Evolutionary conservation across 371 early-diverging fungal genomes (phyloP), one percentile per base, ranked within the genome.

Genomic region (Capillidium rhysosporum): DNA sequence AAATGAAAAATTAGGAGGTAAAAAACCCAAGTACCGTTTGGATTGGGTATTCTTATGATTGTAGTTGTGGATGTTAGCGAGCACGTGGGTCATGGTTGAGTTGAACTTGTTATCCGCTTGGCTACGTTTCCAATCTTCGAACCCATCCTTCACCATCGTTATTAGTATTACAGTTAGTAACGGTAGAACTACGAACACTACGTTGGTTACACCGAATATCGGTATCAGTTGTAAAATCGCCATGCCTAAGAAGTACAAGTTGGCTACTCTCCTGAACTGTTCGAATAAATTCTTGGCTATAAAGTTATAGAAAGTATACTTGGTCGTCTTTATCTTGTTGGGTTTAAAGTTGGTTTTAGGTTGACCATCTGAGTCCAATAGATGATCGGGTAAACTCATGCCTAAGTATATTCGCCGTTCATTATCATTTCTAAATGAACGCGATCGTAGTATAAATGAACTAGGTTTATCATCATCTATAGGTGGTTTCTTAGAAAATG

Each of bases 101-200:
- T 98, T 98, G 47, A 85, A 83, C 46, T 75, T 72, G 8, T 76
- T 70, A 64, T 99, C 99, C 1, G 86, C 73, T 54, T 81, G 71
- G 62, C 93, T 94, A 23, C 98, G 79, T 56, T 86, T 83, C 62
- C 80, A 86, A 67, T 99, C 99, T 67, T 97, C 97, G 47, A 97
- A 72, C 4, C 76, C 98, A 63, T 97, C 97, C 66, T 97, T 99
- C 56, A 89, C 58, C 14, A 92, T 95, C 0, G 93, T 89, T 44
- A 89, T 80, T 18, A 70, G 68, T 20, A 98, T 75, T 4, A 98
- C 93, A 20, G 84, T 68, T 40, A 81, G 63, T 55, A 99, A 79
- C 1, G 98, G 98, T 2, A 92, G 69, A 0, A 88, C 72, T 0
- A 94, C 86, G 46, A 98, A 65, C 41, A 73, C 68, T 52, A 66